Percentiles rank a stretch among this genome's conserved stretches.
Evolutionary conservation across 148 eudicot species (phyloP).

Genomic region (Euryodendron excelsum): DNA sequence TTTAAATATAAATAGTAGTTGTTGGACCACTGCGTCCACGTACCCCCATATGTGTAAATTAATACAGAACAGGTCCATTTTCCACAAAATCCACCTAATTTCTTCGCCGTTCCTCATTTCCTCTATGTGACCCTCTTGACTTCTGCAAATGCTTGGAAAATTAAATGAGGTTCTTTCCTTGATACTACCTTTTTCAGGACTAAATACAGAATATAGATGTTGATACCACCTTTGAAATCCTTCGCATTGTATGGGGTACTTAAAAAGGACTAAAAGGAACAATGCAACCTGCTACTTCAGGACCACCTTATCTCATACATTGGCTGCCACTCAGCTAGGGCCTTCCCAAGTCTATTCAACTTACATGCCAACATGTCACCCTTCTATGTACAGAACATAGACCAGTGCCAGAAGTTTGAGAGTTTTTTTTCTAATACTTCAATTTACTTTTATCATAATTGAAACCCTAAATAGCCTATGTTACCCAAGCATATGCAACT

Average conservation of each 20-base stretch:
- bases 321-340: too few species aligned
- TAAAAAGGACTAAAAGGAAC: not conserved
- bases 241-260: not conserved
- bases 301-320: too few species aligned
- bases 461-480: not conserved
- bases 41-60: not conserved
- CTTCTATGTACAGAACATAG: too few species aligned
- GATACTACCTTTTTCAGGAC: not conserved
- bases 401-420: not conserved
- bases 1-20: not conserved
- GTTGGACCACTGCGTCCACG: not conserved
- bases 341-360: too few species aligned
- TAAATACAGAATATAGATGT: not conserved
- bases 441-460: not conserved
- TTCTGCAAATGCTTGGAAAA: not conserved
- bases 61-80: not conserved
- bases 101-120: not conserved
- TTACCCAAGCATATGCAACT: not conserved
- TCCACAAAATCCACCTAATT: slow-evolving; percentile 14
- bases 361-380: too few species aligned
- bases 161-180: slow-evolving; percentile 8
- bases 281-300: not conserved
- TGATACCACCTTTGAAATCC: not conserved
- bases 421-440: not conserved
- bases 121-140: not conserved